Evolutionary conservation across 2,329 filamentous ascomycete species (phyloP).

Genomic region (Fusarium sp.): DNA sequence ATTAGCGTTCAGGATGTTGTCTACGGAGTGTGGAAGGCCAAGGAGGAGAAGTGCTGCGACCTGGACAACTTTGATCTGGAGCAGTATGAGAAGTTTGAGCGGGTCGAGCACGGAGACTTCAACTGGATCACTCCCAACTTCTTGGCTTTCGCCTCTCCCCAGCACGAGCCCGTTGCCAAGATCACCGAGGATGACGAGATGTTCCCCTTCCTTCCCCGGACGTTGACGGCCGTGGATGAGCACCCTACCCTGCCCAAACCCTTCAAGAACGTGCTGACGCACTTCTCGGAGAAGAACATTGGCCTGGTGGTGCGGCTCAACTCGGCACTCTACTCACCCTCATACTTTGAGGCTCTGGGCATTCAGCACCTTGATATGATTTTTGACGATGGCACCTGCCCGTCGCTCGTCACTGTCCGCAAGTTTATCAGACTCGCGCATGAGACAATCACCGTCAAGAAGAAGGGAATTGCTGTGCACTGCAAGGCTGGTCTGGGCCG

Average conservation of each 20-base stretch:
- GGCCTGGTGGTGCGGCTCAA: constrained; percentile 95
- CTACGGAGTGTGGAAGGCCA: constrained; percentile 98
- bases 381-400: constrained; percentile 98
- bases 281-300: constrained; percentile 89
- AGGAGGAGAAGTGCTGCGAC: constrained; percentile 92
- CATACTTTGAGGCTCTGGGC: constrained; percentile 95
- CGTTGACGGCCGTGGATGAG: constrained; percentile 76
- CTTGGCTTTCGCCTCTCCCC: constrained; percentile 94
- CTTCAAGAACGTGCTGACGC: constrained; percentile 95
- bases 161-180: constrained; percentile 80
- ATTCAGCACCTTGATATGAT: constrained; percentile 99
- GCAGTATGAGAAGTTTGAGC: constrained; percentile 95
- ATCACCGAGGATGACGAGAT: constrained; percentile 79
- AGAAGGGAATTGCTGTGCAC: constrained; percentile 95
- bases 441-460: constrained; percentile 90
- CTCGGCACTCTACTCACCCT: constrained; percentile 93
- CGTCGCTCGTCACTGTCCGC: constrained; percentile 86
- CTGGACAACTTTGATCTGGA: constrained; percentile 95
- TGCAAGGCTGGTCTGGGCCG: constrained; percentile 97
- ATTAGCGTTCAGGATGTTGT: constrained; percentile 97
- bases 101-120: constrained; percentile 98
- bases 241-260: constrained; percentile 80
- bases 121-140: constrained; percentile 98
- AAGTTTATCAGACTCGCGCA: constrained; percentile 96
- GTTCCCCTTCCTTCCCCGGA: constrained; percentile 80